phyloP scores from a whole-genome alignment of 306 rosid species.

The Lathyrus sativus region DNA sequence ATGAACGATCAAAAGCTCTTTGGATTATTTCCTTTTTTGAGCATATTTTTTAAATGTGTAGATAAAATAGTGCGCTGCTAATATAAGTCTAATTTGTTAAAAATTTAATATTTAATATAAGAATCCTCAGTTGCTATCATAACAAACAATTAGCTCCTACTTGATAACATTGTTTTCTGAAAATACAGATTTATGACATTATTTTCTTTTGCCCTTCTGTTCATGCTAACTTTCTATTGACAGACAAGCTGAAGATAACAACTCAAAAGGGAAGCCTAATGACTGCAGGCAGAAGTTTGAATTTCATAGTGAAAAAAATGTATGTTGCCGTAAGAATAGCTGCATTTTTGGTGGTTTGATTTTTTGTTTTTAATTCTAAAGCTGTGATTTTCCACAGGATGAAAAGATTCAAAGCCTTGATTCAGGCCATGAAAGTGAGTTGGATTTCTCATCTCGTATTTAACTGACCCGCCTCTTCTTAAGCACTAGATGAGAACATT shows the following conservation, averaged over 20 bases:
- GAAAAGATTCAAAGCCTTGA: slow-evolving; percentile 50
- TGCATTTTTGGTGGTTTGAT: slow-evolving; percentile 30
- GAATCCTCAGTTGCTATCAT: slow-evolving; percentile 15
- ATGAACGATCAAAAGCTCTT: neutral
- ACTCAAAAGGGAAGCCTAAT: slow-evolving; percentile 46
- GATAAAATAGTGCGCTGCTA: neutral
- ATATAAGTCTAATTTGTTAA: slow-evolving; percentile 11
- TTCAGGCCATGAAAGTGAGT: slow-evolving; percentile 54
- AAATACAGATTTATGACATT: slow-evolving; percentile 27
- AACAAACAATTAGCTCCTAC: slow-evolving; percentile 12
- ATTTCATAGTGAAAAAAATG: slow-evolving; percentile 43
- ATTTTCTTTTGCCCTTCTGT: slow-evolving; percentile 40
- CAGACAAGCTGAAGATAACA: slow-evolving; percentile 57
- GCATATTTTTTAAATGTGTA: neutral
- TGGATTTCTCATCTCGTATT: slow-evolving; percentile 30
- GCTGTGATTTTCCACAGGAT: slow-evolving; percentile 49
- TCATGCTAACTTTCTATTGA: slow-evolving; percentile 48
- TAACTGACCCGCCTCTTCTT: slow-evolving; percentile 22
- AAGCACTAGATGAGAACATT: slow-evolving; percentile 2
- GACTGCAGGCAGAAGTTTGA: slow-evolving; percentile 47
- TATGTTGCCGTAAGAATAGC: slow-evolving; percentile 46
- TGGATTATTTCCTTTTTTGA: neutral
- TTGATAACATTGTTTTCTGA: neutral
- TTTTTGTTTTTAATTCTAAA: slow-evolving; percentile 25
- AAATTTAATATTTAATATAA: slow-evolving; percentile 1